These are phyloP conservation scores for Penicillium vulpinum DNA, from an alignment of 2,329 filamentous ascomycete species.

Conservation along the genomic window DNA sequence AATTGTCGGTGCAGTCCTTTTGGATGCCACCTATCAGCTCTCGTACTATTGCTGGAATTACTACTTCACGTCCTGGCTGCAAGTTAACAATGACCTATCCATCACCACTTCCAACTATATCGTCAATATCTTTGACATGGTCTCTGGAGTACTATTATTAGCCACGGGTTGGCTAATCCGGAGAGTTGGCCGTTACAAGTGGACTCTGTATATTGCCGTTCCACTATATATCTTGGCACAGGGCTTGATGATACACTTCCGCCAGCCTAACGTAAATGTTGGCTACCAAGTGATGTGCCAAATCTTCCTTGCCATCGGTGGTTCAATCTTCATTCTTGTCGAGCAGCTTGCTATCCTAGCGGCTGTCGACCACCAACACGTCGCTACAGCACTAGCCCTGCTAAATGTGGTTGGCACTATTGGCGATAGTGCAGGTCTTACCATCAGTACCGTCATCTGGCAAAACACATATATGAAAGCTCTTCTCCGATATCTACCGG, in stretches of 20 bases:
- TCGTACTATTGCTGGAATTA: constrained; percentile 33
- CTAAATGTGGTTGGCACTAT: constrained; percentile 57
- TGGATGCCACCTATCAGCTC: constrained; percentile 32
- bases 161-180: neutral
- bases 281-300: constrained; percentile 61
- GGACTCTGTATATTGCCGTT: constrained; percentile 53
- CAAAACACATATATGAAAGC: constrained; percentile 54
- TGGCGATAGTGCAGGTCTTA: constrained; percentile 56
- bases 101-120: constrained; percentile 38
- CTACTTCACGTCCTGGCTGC: constrained; percentile 28
- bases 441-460: constrained; percentile 63
- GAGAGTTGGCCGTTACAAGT: constrained; percentile 52
- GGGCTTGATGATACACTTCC: constrained; percentile 61
- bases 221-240: constrained; percentile 56
- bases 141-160: constrained; percentile 47
- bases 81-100: constrained; percentile 33
- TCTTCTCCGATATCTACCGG: constrained; percentile 50
- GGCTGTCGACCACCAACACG: constrained; percentile 55
- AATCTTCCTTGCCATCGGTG: constrained; percentile 58
- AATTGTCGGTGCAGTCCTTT: constrained; percentile 29
- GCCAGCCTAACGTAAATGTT: constrained; percentile 47
- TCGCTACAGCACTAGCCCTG: constrained; percentile 59
- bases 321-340: constrained; percentile 54
- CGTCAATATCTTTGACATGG: constrained; percentile 55
- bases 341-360: constrained; percentile 59